Evolutionary conservation across 768 basidiomycete genomes (phyloP), one percentile per base, ranked within the genome.

Genomic region (Lanmaoa rubissima): DNA sequence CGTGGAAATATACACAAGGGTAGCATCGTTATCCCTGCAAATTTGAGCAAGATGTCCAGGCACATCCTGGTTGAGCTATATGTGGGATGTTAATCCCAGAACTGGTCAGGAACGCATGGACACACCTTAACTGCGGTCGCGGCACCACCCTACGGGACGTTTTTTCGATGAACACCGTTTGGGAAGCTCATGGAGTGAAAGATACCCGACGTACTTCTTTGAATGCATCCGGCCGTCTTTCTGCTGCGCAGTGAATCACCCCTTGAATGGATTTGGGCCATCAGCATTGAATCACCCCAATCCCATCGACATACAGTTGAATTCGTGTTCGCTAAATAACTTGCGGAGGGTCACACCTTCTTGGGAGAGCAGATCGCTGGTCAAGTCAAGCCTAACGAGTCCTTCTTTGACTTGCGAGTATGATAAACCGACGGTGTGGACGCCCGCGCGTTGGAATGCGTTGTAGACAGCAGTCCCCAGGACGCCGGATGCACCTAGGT

Each of bases 181-280:
- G 11, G n/a, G n/a, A 31, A 31, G 12, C 26, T 51, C 14, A 46
- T 31, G 24, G 17, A 28, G 4, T 4, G 28, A 24, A 53, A n/a
- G 44, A 47, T 21, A 38, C 2, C 9, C 9, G 9, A 51, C 80
- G 48, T 60, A 90, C 94, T 76, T 88, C 89, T 71, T 96, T 92
- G 54, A 93, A 94, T 13, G 92, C 90, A 67, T 98, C 94, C 5
- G 95, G 94, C 43, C 94, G 78, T 58, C 96, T 76, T 74, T 98
- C 95, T 2, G 96, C 96, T 14, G 96, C 96, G 65, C 94, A 97
- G 67, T 98, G 96, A 16, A 98, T 85, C 39, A 98, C 84, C 85
- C 88, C 87, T 89, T 66, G 63, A 42, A 54, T 41, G 12, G 24
- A 54, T 36, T 46, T 17, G 21, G 21, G 28, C 41, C 11, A 61